Base-by-base conservation (phyloP, 352 stramenopile species). In the Globisporangium orthogonon region DNA sequence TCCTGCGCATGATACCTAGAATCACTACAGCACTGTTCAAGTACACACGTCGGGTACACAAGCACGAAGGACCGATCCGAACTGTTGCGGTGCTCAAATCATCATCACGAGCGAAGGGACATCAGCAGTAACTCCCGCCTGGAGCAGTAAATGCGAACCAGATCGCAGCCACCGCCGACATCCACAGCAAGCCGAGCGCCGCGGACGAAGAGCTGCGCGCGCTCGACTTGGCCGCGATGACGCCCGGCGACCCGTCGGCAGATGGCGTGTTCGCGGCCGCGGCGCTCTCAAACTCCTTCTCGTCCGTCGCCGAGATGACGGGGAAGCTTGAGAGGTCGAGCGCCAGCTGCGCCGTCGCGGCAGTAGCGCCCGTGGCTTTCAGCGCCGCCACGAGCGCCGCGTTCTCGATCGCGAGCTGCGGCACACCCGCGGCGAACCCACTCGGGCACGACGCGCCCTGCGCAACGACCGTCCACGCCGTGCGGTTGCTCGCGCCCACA, bases 331-430 rank as follows among this genome's bases (percentile, higher is more conserved):
- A 58, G 28, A 87, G 52, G 45, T 87, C 71, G 47, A 87, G 65
- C 35, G 75, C 60, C n/a, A 87, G 28, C 51, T 77, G 69, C 7
- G 73, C 74, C 14, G 63, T 78, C 4, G 66, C 67, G 37, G n/a
- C n/a, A n/a, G 61, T 72, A 48, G 54, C 55, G 51, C 31, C 66
- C 14, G 45, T 67, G 2, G 58, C 54, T 37, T 70, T 61, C 46
- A 86, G 48, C 35, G 65, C 66, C 14, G 60, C 37, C 45, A 65
- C 23, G n/a, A 87, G 55, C 7, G 73, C 77, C 17, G 55, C 43
- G 50, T 87, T 87, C 52, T 87, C 77, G n/a, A 81, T 61, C 14
- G 69, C 74, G 18, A 84, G 53, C 46, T 54, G 55, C 29, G 77
- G 74, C 2, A 71, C 65, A 0, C 65, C 73, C 3, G 58, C 54